Evolutionary conservation across 257 asterid species (phyloP), one percentile per base, ranked within the genome.

Genomic region (Pogostemon cablin): DNA sequence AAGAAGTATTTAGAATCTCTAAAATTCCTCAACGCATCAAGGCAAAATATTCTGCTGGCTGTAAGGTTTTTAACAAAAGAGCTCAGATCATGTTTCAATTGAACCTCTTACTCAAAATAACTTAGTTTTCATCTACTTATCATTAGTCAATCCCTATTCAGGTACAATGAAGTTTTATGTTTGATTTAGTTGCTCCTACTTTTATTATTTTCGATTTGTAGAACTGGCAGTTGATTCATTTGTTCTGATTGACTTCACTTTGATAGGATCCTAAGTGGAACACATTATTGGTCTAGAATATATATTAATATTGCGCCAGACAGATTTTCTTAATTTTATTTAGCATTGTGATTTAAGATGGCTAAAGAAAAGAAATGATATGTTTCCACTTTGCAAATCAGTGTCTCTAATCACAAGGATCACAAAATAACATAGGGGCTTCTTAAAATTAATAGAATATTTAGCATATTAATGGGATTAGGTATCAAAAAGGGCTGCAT

Each of bases 1-100:
- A 7, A 64, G 77, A 57, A 63, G 42, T 43, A 5, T 63, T 47
- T 46, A 47, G 25, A 68, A 55, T 9, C 62, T 57, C 32, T 65
- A 9, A 49, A 25, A 65, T 43, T 17, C 50, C 6, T 6, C 2
- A 4, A 48, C 15, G 48, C 12, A 5, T 53, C 5, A 48, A 49
- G 60, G 12, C 49, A 66, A 35, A 2, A 52, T 5, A 32, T 15
- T 66, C 49, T 66, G 62, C 71, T 50, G 49, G 15, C 32, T 25
- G 70, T 2, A 6, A 49, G 71, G 17, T 67, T 43, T 67, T 67
- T 12, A 2, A 9, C 38, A 9, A 37, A 49, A 50, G 10, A 38
- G n/a, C 50, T 48, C 48, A n/a, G 5, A 34, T 12, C 37, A 49
- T 12, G 72, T 48, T 50, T 39, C 49, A 12, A 17, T 67, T 38